Percentiles rank a stretch among this genome's conserved stretches.
These are phyloP conservation scores for Urostyla sp. DNA, from an alignment of 73 alveolate genomes.

Conservation along the genomic window DNA sequence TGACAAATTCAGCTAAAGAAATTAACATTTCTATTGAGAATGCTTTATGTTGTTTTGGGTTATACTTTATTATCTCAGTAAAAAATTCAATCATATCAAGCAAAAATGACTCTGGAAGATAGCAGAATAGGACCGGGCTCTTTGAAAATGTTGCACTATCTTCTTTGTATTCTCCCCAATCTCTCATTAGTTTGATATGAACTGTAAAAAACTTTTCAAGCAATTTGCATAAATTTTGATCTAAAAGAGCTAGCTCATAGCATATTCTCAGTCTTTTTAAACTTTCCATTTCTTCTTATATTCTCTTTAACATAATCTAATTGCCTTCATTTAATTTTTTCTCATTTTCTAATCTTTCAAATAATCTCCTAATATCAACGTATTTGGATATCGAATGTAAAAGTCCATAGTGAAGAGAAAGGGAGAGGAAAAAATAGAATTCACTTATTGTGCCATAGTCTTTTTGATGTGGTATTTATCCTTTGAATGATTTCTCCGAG, in stretches of 20 bases:
- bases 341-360: slow-evolving; percentile 59
- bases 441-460: slow-evolving; percentile 83
- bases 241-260: slow-evolving; percentile 60
- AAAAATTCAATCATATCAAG: slow-evolving; percentile 56
- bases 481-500: slow-evolving; percentile 9
- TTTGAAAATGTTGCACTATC: slow-evolving; percentile 41
- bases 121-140: slow-evolving; percentile 42
- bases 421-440: not conserved
- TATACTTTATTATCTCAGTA: slow-evolving; percentile 21
- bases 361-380: slow-evolving; percentile 63
- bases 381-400: slow-evolving; percentile 56
- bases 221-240: slow-evolving; percentile 35
- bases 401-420: slow-evolving; percentile 68
- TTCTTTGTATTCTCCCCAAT: slow-evolving; percentile 63
- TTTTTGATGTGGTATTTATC: slow-evolving; percentile 21
- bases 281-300: slow-evolving; percentile 38
- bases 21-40: slow-evolving; percentile 33
- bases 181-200: slow-evolving; percentile 47
- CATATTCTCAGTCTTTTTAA: slow-evolving; percentile 50
- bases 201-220: slow-evolving; percentile 51
- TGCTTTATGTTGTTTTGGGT: slow-evolving; percentile 13
- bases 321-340: slow-evolving; percentile 4
- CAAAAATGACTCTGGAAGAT: slow-evolving; percentile 57
- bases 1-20: slow-evolving; percentile 24
- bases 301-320: not conserved